Percentiles rank a stretch among this genome's conserved stretches.
phyloP scores from a whole-genome alignment of 257 asterid species.

The Haberlea rhodopensis region DNA sequence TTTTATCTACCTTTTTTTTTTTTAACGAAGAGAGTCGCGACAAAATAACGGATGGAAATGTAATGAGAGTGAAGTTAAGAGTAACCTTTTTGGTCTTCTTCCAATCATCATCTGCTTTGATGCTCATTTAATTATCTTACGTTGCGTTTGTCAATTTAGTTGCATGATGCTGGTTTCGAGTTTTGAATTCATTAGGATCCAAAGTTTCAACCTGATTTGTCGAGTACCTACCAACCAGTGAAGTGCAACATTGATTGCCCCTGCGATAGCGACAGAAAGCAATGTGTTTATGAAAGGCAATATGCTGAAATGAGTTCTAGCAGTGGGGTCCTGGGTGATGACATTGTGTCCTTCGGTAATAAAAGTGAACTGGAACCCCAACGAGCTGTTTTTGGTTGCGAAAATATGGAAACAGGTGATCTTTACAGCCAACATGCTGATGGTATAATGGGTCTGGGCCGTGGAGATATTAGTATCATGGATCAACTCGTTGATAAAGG shows the following conservation, averaged over 20 bases:
- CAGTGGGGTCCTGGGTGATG: conserved; percentile 92
- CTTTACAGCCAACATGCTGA: conserved; percentile 97
- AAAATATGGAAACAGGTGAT: conserved; percentile 93
- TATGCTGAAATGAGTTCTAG: conserved; percentile 99
- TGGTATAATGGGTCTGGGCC: conserved; percentile 98
- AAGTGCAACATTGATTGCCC: conserved; percentile 84
- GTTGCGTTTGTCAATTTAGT: conserved; percentile 18
- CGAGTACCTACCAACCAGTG: conserved; percentile 74
- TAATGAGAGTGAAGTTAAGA: not conserved
- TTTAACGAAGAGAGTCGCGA: too few species aligned
- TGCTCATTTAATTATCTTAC: not conserved
- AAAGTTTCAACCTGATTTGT: conserved; percentile 75
- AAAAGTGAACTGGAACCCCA: conserved; percentile 85
- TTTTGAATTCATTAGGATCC: conserved; percentile 63
- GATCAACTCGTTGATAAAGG: conserved; percentile 94
- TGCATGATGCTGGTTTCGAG: conserved; percentile 14
- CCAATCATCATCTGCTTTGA: conserved; percentile 11
- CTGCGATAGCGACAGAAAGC: conserved; percentile 70
- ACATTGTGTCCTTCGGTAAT: conserved; percentile 87
- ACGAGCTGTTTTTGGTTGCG: conserved; percentile 94
- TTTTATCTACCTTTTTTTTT: not conserved
- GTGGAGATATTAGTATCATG: conserved; percentile 95
- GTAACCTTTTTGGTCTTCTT: conserved; percentile 21
- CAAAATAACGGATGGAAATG: not conserved
- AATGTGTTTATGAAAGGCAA: conserved; percentile 81